Evolutionary conservation across 768 basidiomycete species (phyloP).

Genomic region (Leccinum fibrillosum): DNA sequence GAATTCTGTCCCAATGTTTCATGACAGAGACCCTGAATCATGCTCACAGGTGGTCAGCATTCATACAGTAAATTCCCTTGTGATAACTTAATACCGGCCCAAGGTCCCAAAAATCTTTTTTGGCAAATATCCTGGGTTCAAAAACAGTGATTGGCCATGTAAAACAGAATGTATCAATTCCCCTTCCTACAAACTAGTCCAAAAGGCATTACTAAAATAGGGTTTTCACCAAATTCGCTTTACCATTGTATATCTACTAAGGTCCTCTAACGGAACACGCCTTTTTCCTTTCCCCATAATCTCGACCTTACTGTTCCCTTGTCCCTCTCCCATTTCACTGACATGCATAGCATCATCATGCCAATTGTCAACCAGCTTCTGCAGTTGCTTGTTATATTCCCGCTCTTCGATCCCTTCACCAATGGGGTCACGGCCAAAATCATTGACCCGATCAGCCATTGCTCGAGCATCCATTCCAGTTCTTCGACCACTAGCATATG

Average conservation of each 20-base stretch:
- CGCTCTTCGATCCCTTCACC: conserved; percentile 88
- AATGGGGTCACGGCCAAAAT: conserved; percentile 87
- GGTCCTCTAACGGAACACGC: conserved; percentile 76
- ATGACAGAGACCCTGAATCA: too few species aligned
- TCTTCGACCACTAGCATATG: conserved; percentile 73
- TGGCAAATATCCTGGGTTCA: too few species aligned
- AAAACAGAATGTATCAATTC: too few species aligned
- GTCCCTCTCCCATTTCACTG: conserved; percentile 70
- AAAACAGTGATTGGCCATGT: too few species aligned
- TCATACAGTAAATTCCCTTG: too few species aligned
- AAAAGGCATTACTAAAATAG: not conserved
- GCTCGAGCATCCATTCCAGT: conserved; percentile 77
- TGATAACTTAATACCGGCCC: too few species aligned
- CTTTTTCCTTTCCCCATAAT: conserved; percentile 35
- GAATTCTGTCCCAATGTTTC: too few species aligned
- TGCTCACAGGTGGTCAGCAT: too few species aligned
- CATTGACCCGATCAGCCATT: conserved; percentile 73
- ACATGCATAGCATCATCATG: conserved; percentile 65
- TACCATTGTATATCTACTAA: conserved; percentile 95
- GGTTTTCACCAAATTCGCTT: conserved; percentile 72
- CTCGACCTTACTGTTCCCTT: conserved; percentile 12
- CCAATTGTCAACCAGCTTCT: conserved; percentile 62
- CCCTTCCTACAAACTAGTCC: too few species aligned
- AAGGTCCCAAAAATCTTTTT: too few species aligned
- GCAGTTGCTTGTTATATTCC: conserved; percentile 82